Percentiles rank a stretch among this genome's conserved stretches.
Evolutionary conservation across 2,329 filamentous ascomycete species (phyloP).

Genomic region (Fusarium sororula): DNA sequence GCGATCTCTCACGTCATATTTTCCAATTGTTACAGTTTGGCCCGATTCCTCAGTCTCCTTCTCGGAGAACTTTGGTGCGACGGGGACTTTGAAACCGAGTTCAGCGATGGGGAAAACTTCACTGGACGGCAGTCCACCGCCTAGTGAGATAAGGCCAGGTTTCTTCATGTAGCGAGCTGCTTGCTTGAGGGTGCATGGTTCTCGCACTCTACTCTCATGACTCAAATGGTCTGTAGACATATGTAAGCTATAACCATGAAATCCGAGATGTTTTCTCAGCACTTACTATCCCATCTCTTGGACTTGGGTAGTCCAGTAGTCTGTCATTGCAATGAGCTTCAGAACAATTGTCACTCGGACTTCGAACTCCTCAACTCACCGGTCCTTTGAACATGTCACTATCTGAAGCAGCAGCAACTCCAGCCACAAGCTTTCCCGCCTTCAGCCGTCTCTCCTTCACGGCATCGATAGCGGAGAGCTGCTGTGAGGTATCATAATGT

Average conservation of each 20-base stretch:
- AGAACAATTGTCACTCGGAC: background rate
- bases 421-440: constrained; percentile 76
- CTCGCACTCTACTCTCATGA: constrained; percentile 66
- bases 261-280: too few relatives aligned
- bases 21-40: constrained; percentile 73
- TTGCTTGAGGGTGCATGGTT: constrained; percentile 80
- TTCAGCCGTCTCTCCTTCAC: constrained; percentile 64
- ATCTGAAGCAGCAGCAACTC: constrained; percentile 78
- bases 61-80: constrained; percentile 75
- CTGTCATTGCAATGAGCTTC: constrained; percentile 32
- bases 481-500: constrained; percentile 34
- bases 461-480: constrained; percentile 43
- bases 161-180: constrained; percentile 82
- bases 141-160: constrained; percentile 88
- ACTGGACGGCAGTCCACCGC: constrained; percentile 86
- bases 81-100: constrained; percentile 77
- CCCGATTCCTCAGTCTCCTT: constrained; percentile 70
- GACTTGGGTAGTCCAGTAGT: constrained; percentile 74
- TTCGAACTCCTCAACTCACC: constrained; percentile 53
- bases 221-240: constrained; percentile 63
- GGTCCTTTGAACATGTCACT: constrained; percentile 86
- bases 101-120: constrained; percentile 93
- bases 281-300: constrained; percentile 85
- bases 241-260: constrained; percentile 12
- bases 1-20: constrained; percentile 79